phyloP scores from a whole-genome alignment of 2,329 filamentous ascomycete species.

The Trichoderma sp. region DNA sequence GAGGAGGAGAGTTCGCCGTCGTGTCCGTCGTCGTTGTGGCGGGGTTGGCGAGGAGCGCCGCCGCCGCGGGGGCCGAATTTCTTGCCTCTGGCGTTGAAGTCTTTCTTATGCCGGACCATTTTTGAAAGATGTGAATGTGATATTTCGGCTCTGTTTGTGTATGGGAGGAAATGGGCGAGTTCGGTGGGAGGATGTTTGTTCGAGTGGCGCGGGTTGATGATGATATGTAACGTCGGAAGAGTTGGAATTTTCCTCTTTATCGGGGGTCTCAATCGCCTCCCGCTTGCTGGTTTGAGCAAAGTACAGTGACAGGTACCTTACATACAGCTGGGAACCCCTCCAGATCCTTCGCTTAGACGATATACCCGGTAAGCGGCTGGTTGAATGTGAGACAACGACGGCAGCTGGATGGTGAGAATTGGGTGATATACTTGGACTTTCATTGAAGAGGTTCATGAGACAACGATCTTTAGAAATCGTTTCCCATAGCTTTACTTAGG shows the following conservation, averaged over 20 bases:
- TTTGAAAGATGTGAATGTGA: not conserved
- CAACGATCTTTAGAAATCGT: not conserved
- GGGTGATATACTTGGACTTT: no score
- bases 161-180: not conserved
- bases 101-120: constrained; percentile 98
- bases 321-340: no score
- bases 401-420: no score
- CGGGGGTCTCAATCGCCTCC: not conserved
- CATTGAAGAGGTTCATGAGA: no score
- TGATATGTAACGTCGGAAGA: not conserved
- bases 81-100: constrained; percentile 72
- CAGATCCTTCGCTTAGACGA: no score
- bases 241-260: constrained; percentile 8
- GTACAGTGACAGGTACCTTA: no score
- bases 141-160: not conserved
- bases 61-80: constrained; percentile 64
- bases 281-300: not conserved
- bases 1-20: constrained; percentile 32
- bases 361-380: no score
- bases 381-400: no score
- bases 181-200: not conserved
- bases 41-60: constrained; percentile 51
- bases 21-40: constrained; percentile 47
- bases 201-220: constrained; percentile 18
- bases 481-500: no score